These are phyloP conservation scores for Suzukiozyma palmioleophila DNA, from an alignment of 1,139 yeast genomes.

Conservation along the genomic window DNA sequence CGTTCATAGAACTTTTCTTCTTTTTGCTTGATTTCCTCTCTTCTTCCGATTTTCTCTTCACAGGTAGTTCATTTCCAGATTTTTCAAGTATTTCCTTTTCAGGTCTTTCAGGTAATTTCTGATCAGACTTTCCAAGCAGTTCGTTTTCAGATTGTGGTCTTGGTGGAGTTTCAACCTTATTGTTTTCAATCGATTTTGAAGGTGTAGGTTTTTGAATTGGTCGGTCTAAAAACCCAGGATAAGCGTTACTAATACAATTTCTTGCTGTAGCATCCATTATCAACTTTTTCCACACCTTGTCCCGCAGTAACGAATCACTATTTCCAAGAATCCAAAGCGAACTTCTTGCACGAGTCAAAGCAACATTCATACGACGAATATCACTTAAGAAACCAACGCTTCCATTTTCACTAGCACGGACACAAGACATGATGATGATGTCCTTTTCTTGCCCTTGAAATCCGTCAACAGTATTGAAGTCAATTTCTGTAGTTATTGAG, in stretches of 20 bases:
- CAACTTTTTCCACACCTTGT: constrained; percentile 66
- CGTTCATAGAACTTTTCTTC: neutral
- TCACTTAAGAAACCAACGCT: constrained; percentile 89
- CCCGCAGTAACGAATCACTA: constrained; percentile 53
- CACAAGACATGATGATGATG: constrained; percentile 90
- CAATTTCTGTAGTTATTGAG: constrained; percentile 60
- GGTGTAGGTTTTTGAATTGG: neutral
- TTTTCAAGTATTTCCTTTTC: too few species aligned
- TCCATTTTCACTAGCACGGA: constrained; percentile 66
- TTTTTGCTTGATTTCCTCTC: neutral
- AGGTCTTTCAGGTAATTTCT: too few species aligned
- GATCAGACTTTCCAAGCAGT: neutral
- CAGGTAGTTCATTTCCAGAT: neutral
- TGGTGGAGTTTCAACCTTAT: neutral
- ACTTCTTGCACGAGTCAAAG: constrained; percentile 86
- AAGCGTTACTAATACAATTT: constrained; percentile 26
- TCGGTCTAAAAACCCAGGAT: constrained; percentile 32
- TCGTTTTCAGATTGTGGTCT: neutral
- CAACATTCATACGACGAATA: constrained; percentile 92
- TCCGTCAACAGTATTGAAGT: constrained; percentile 94
- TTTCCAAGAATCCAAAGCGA: constrained; percentile 93
- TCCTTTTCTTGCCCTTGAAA: constrained; percentile 98
- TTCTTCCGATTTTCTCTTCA: neutral
- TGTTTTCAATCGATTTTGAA: neutral
- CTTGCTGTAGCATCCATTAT: constrained; percentile 60